Conservation (phyloP, 805 yeast genomes). For the Lipomyces yamadae region DNA sequence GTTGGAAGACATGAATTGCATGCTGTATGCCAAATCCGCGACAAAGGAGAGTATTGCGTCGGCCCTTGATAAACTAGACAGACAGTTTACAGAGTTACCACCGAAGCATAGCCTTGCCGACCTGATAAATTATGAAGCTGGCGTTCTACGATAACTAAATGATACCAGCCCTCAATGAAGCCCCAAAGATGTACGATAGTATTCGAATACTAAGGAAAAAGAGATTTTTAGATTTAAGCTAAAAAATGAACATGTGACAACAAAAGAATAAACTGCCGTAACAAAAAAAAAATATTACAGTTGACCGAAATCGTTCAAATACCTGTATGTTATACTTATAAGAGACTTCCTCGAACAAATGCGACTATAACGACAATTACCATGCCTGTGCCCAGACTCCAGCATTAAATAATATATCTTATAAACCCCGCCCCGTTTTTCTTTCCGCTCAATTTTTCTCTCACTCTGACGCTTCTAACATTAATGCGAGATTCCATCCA, state of each 20-base stretch:
- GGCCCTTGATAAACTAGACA: not conserved
- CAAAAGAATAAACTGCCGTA: not conserved
- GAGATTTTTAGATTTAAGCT: not conserved
- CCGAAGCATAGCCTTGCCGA: slow-evolving; percentile 6
- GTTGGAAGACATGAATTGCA: slow-evolving; percentile 44
- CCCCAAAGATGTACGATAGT: too few relatives aligned
- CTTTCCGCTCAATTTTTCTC: not conserved
- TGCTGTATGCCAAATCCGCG: slow-evolving; percentile 8
- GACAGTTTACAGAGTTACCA: slow-evolving; percentile 7
- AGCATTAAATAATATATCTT: not conserved
- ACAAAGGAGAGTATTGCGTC: slow-evolving; percentile 12
- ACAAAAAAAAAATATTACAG: not conserved
- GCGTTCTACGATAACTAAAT: not conserved
- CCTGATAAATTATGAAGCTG: slow-evolving; percentile 14
- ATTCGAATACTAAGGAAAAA: too few relatives aligned
- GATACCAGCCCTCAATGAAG: not conserved
- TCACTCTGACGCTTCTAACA: not conserved
- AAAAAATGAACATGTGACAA: not conserved
- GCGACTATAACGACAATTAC: not conserved
- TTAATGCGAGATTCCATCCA: slow-evolving; percentile 53
- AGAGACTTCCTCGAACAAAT: not conserved
- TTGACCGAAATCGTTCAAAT: not conserved
- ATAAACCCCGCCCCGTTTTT: not conserved
- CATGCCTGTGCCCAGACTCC: not conserved
- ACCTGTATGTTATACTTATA: not conserved